These are phyloP conservation scores for Curvularia lunata DNA, from an alignment of 2,329 filamentous ascomycete genomes.

Conservation along the genomic window DNA sequence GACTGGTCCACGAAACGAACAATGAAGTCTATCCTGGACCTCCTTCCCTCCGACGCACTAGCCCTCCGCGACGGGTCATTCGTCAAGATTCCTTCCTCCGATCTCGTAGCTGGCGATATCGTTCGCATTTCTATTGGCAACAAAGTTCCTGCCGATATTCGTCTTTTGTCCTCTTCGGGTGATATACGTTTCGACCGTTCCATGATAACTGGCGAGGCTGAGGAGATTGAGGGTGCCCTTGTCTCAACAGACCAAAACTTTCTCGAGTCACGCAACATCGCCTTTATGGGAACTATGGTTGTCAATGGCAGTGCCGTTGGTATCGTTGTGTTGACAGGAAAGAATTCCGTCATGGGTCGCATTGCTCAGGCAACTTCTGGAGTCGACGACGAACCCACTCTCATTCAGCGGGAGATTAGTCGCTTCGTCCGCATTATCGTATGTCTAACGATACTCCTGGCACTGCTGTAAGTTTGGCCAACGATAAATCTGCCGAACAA, in stretches of 20 bases:
- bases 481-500: neutral
- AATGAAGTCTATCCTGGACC: neutral
- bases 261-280: conserved; percentile 2
- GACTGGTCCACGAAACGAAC: conserved; percentile 2
- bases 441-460: neutral
- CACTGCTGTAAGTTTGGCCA: neutral
- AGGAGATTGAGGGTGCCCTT: neutral
- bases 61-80: neutral
- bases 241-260: neutral
- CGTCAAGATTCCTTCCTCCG: neutral
- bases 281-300: conserved; percentile 2
- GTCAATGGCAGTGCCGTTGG: conserved; percentile 2
- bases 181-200: conserved; percentile 3
- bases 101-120: neutral
- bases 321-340: conserved; percentile 3
- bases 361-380: conserved; percentile 3
- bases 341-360: conserved; percentile 2
- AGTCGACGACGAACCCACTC: neutral
- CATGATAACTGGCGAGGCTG: conserved; percentile 2
- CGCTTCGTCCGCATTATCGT: neutral
- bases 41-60: conserved; percentile 1
- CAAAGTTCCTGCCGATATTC: conserved; percentile 3
- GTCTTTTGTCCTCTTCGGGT: neutral
- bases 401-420: conserved; percentile 3
- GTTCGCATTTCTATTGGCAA: conserved; percentile 1